phyloP scores from a whole-genome alignment of 2,329 filamentous ascomycete genomes.

The Neocatenulostroma microsporum region DNA sequence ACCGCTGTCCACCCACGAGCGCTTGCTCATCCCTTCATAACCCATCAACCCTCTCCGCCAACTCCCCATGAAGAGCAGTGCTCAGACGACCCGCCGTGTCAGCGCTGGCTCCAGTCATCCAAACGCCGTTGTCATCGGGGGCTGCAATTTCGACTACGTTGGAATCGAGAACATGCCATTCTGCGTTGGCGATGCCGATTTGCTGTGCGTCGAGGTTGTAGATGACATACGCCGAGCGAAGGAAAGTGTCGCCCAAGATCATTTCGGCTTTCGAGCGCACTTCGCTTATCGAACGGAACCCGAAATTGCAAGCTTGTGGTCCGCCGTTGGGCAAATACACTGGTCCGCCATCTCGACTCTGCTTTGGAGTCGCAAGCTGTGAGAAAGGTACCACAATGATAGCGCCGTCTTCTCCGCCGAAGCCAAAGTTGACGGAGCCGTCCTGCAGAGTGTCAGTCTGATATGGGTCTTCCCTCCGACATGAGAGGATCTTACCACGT shows the following conservation, averaged over 20 bases:
- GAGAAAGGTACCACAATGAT: neutral
- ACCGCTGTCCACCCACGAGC: too few relatives aligned
- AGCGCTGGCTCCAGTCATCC: too few relatives aligned
- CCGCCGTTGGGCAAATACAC: neutral
- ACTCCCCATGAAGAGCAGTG: too few relatives aligned
- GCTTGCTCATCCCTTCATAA: too few relatives aligned
- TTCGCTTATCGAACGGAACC: neutral
- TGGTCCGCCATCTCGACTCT: neutral
- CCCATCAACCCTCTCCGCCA: too few relatives aligned
- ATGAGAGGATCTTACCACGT: neutral
- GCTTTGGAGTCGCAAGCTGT: conserved; percentile 2
- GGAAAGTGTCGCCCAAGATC: conserved; percentile 9
- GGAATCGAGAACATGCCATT: too few relatives aligned
- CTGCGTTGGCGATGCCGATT: conserved; percentile 1
- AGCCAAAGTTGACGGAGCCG: neutral
- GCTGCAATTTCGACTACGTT: too few relatives aligned
- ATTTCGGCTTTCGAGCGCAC: neutral
- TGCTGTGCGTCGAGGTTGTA: conserved; percentile 6
- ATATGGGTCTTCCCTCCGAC: too few relatives aligned
- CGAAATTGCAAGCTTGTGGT: conserved; percentile 1
- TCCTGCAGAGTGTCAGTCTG: too few relatives aligned
- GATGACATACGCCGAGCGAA: conserved; percentile 9
- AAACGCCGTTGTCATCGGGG: too few relatives aligned
- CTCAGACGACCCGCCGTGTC: too few relatives aligned
- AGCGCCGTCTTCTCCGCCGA: neutral